Conservation (phyloP, 441 rosid genomes). For the Populus hybrid region DNA sequence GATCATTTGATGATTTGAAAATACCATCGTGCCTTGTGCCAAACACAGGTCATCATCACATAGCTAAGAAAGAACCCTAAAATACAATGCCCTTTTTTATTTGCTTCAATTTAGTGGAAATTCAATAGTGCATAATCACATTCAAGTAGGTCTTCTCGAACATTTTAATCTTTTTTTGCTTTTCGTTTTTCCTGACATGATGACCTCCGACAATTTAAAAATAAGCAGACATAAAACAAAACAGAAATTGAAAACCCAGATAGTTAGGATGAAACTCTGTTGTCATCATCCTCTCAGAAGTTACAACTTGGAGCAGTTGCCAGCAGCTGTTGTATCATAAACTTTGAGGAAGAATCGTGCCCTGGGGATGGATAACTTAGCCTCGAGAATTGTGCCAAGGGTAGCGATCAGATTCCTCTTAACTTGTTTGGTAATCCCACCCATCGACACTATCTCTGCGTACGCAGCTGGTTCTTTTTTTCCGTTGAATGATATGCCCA, state of each 20-base stretch:
- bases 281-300: not conserved
- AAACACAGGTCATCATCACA: no score
- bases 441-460: slow-evolving; percentile 87
- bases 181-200: not conserved
- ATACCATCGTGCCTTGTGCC: no score
- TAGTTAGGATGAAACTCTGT: not conserved
- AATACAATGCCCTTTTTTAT: not conserved
- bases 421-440: slow-evolving; percentile 72
- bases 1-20: no score
- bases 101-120: not conserved
- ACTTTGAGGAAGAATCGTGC: slow-evolving; percentile 82
- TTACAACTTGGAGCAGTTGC: slow-evolving; percentile 28
- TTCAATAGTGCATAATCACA: no score
- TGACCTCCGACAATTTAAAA: not conserved
- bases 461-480: slow-evolving; percentile 90
- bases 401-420: slow-evolving; percentile 79
- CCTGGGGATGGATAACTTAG: slow-evolving; percentile 71
- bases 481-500: slow-evolving; percentile 78
- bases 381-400: slow-evolving; percentile 57
- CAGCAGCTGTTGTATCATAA: slow-evolving; percentile 71
- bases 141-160: not conserved
- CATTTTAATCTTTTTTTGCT: not conserved
- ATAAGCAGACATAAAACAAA: not conserved
- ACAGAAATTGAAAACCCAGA: not conserved
- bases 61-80: no score